Evolutionary conservation across 768 basidiomycete species (phyloP), one percentile per base, ranked within the genome.

Genomic region (Chalciporus sphaerocephalus): DNA sequence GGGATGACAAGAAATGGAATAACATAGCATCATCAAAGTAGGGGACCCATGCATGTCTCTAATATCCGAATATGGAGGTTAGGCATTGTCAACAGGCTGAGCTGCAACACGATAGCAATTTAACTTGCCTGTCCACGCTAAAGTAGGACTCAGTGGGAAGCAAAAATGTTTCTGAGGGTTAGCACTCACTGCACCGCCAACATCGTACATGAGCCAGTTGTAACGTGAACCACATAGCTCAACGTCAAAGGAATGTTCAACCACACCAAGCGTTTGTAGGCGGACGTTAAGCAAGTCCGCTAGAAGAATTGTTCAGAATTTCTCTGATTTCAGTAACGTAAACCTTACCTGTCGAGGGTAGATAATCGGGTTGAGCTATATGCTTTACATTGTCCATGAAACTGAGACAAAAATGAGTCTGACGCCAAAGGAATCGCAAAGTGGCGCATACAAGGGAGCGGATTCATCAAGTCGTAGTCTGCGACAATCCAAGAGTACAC

Each of bases 21-120:
- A 33, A 69, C 77, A 54, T 63, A 82, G 85, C 87, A 59, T 90
- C 87, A 59, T 91, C 88, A 53, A 92, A 92, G 65, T 81, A 92
- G 23, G 88, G 85, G 33, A 83, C 79, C 88, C 88, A 91, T 6
- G 83, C 81, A 54, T 82, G 85, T 56, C 89, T 73, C 84, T 88
- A 56, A 51, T 47, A 47, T 53, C 44, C 51, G 27, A 34, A 46
- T 35, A 27, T 12, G 39, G 40, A 44, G 34, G 56, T 51, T 34
- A 53, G 46, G 40, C 44, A 41, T 45, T 20, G 48, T 55, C 48
- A 49, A 53, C 32, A 45, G 15, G 25, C 8, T 52, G 37, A 48
- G 47, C 25, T 41, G 40, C 34, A 37, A 42, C 28, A 35, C 24
- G 47, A 46, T 35, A 45, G 39, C 45, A 40, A 13, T 28, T 21